Evolutionary conservation across 2,329 filamentous ascomycete species (phyloP).

Genomic region (Coniella lustricola): DNA sequence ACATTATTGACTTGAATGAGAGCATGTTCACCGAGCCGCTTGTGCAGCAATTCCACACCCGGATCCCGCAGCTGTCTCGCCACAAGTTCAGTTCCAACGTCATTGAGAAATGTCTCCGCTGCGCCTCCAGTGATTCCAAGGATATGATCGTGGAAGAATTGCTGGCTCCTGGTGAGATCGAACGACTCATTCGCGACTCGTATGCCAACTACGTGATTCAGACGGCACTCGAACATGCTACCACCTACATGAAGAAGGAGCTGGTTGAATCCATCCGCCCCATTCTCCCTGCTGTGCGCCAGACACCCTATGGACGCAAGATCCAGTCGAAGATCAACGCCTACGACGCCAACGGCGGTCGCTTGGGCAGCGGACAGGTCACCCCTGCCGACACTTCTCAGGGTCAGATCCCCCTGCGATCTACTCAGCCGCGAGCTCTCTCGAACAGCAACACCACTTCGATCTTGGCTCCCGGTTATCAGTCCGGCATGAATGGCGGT

Average conservation of each 20-base stretch:
- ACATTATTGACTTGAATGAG: constrained; percentile 93
- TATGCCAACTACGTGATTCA: constrained; percentile 98
- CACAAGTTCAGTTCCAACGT: constrained; percentile 99
- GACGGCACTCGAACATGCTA: constrained; percentile 83
- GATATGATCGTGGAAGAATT: constrained; percentile 83
- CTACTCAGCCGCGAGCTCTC: constrained; percentile 35
- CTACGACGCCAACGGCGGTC: constrained; percentile 38
- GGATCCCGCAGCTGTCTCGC: constrained; percentile 67
- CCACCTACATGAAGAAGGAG: constrained; percentile 62
- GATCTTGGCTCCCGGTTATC: constrained; percentile 26
- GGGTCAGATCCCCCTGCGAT: constrained; percentile 46
- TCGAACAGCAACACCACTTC: constrained; percentile 28
- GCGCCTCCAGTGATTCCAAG: constrained; percentile 66
- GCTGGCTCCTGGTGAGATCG: constrained; percentile 65
- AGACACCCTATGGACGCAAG: constrained; percentile 88
- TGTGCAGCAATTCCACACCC: constrained; percentile 70
- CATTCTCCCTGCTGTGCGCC: constrained; percentile 74
- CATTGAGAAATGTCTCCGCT: constrained; percentile 91
- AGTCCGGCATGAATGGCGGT: constrained; percentile 25
- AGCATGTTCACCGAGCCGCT: constrained; percentile 81
- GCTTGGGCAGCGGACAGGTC: constrained; percentile 38
- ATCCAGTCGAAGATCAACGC: constrained; percentile 81
- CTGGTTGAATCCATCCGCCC: constrained; percentile 82
- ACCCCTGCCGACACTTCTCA: constrained; percentile 47
- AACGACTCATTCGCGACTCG: constrained; percentile 81